Evolutionary conservation across 306 rosid genomes (phyloP), one percentile per base, ranked within the genome.

Genomic region (Vigna hirtella): DNA sequence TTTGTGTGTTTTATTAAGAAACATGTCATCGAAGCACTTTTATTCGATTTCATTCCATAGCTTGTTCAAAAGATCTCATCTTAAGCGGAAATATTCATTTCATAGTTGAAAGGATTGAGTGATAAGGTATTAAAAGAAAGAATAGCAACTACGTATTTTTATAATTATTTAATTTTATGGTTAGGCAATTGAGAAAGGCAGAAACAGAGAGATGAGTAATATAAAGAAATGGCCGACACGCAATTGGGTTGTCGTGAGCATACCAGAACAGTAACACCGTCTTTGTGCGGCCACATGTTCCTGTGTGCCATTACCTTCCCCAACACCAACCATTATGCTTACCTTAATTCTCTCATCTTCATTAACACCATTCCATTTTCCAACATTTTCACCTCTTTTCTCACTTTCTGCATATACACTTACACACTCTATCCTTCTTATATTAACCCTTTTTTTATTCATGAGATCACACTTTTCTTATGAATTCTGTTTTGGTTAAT

Each of bases 211-310:
- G 17, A 79, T 24, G 67, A 26, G n/a, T 38, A 50, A 28, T 14
- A 24, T 51, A 48, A 76, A 66, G 58, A 82, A 77, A 66, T 43
- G 77, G 78, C 85, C 86, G 86, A 85, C 89, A 88, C 64, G 80
- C 73, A 72, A 84, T 81, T 74, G 73, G 73, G 81, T 47, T 80
- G 69, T 77, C 79, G 78, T 71, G 81, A 77, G 47, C 50, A 83
- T 78, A 83, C 78, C 86, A 76, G 61, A 70, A 75, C 78, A 81
- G 84, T 69, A 69, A 63, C 74, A 75, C 85, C 82, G 81, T 79
- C 86, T 79, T 87, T 82, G 68, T 72, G 77, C 79, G 72, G 73
- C 74, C 81, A 85, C 89, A 78, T 83, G 81, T 81, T 61, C 61
- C 56, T 77, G 49, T 77, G 30, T 74, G 80, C 83, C 84, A 50